These are phyloP conservation scores for Urochloa ruziziensis DNA, from an alignment of 176 grass and related monocot genomes.

Conservation along the genomic window DNA sequence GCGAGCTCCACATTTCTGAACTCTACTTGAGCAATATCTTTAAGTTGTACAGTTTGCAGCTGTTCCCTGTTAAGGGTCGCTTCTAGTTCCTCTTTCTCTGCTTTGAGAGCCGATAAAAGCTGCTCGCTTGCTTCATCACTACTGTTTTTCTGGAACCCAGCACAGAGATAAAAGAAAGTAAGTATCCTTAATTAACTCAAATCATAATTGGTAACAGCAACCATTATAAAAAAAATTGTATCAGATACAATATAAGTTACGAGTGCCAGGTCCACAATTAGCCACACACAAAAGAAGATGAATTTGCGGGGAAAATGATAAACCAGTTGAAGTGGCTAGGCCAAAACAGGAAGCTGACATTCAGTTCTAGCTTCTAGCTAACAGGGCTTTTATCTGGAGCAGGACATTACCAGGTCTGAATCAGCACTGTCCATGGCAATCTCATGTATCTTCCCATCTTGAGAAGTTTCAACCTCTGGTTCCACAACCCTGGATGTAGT, in stretches of 20 bases:
- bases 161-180: slow-evolving; percentile 2
- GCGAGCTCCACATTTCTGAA: slow-evolving; percentile 76
- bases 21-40: slow-evolving; percentile 80
- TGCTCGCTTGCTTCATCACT: slow-evolving; percentile 62
- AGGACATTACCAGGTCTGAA: slow-evolving; percentile 43
- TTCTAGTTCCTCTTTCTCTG: slow-evolving; percentile 92
- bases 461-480: slow-evolving; percentile 75
- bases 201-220: background rate
- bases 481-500: slow-evolving; percentile 51
- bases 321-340: background rate
- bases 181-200: slow-evolving; percentile 10
- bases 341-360: background rate
- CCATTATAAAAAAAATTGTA: background rate
- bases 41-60: slow-evolving; percentile 73
- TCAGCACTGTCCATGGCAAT: slow-evolving; percentile 81
- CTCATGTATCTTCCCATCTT: slow-evolving; percentile 92
- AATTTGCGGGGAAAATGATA: background rate
- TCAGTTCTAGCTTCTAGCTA: background rate
- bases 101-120: slow-evolving; percentile 61
- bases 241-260: background rate
- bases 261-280: background rate
- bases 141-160: slow-evolving; percentile 61
- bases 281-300: background rate
- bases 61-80: slow-evolving; percentile 66
- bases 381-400: background rate